phyloP scores from a whole-genome alignment of 2,329 filamentous ascomycete species.

The Alternaria angustiovoidea region DNA sequence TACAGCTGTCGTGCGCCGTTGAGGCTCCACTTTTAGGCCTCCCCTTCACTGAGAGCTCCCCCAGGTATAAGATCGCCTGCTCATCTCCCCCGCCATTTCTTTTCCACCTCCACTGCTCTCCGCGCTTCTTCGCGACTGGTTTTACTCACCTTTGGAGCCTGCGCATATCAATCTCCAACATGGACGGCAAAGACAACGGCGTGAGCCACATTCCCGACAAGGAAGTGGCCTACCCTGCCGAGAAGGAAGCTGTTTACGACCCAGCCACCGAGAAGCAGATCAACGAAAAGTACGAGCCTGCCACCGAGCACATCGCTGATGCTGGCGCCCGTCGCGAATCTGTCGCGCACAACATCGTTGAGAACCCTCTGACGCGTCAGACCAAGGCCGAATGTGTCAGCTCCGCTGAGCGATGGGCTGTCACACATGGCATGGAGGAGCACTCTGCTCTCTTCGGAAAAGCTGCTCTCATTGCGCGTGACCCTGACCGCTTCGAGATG shows the following conservation, averaged over 20 bases:
- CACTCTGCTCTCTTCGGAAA: conserved; percentile 68
- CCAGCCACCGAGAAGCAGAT: conserved; percentile 8
- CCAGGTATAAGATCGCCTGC: conserved; percentile 14
- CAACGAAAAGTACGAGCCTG: conserved; percentile 1
- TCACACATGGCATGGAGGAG: conserved; percentile 65
- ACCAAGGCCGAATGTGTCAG: conserved; percentile 59
- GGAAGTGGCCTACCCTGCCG: conserved; percentile 3
- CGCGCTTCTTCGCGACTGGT: background rate
- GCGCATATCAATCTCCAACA: conserved; percentile 1
- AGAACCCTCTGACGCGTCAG: conserved; percentile 53
- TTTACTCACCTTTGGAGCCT: background rate
- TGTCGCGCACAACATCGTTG: conserved; percentile 57
- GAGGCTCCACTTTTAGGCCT: conserved; percentile 18
- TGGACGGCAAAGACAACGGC: conserved; percentile 14
- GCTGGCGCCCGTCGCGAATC: conserved; percentile 48
- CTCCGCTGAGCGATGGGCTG: conserved; percentile 69
- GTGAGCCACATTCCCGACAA: conserved; percentile 8
- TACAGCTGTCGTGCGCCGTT: conserved; percentile 13
- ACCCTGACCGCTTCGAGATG: conserved; percentile 69
- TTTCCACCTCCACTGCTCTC: conserved; percentile 2
- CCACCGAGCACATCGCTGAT: conserved; percentile 12
- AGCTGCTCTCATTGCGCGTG: conserved; percentile 77
- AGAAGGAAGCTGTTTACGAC: conserved; percentile 3
- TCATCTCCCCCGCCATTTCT: conserved; percentile 7
- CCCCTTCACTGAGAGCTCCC: conserved; percentile 11